A percentile compares a stretch with the other conserved stretches of the same genome.
phyloP scores from a whole-genome alignment of 305 asterid species.

The Rubia peregrina region DNA sequence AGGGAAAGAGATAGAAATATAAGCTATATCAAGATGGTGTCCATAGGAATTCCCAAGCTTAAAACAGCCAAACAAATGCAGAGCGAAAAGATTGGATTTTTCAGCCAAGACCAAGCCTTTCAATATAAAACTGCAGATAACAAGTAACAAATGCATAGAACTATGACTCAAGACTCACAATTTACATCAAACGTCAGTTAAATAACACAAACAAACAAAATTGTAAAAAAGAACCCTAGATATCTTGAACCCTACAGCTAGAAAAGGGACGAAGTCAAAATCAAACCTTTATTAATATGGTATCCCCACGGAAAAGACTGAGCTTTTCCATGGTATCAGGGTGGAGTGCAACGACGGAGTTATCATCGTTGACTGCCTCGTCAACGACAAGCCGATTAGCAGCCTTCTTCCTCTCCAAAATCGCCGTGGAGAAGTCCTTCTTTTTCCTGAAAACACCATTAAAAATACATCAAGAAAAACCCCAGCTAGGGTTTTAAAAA shows the following conservation, averaged over 20 bases:
- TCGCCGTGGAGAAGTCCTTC: conserved; percentile 71
- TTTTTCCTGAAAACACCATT: conserved; percentile 43
- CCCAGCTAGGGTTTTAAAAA: conserved; percentile 2
- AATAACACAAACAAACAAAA: neutral
- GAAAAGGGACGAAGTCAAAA: neutral
- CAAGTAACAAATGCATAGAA: neutral
- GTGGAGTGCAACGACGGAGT: conserved; percentile 64
- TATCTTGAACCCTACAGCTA: neutral
- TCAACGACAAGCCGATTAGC: conserved; percentile 68
- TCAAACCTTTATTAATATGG: conserved; percentile 58
- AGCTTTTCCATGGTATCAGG: conserved; percentile 80
- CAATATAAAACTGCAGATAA: neutral
- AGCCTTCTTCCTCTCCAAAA: conserved; percentile 65
- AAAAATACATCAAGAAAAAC: neutral
- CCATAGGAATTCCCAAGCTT: neutral
- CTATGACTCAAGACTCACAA: too few relatives aligned
- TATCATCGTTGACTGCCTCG: conserved; percentile 75
- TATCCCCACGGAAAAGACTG: conserved; percentile 69
- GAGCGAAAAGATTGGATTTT: neutral
- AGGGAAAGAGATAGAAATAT: neutral
- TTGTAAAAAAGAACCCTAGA: neutral
- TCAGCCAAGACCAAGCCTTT: neutral
- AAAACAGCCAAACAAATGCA: neutral
- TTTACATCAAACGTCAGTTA: neutral
- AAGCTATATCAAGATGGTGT: neutral